Evolutionary conservation across 805 yeast species (phyloP), one percentile per base, ranked within the genome.

Genomic region (Naumovozyma baii): DNA sequence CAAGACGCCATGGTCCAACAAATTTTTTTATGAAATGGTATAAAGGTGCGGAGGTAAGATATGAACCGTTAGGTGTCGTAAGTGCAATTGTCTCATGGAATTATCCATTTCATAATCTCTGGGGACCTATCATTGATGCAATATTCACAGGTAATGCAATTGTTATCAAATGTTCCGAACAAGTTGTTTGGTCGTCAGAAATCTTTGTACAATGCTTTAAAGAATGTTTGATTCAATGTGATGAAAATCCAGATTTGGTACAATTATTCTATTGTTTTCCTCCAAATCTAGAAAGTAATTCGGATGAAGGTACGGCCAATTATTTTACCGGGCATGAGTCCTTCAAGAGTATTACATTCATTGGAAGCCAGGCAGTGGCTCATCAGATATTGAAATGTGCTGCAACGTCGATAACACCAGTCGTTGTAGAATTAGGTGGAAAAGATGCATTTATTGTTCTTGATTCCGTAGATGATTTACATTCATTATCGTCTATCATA

Each of bases 51-150:
- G 92, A 90, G 62, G 90, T 92, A 14, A 71, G 94, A 46, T 92
- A 92, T 60, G 95, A 88, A 60, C 97, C 98, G 1, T 62, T 90
- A 40, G 83, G 80, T 12, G 85, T 83, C 10, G 90, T 90, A 18
- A 74, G 94, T 5, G 94, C 97, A 0, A 68, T 92, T 44, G 85
- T 92, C 1, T 84, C 95, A 3, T 92, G 99, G 99, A 92, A 92
- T 57, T 92, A 92, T 59, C 98, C 99, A 0, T 80, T 92, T 61
- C 98, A 92, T 59, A 92, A 92, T 61, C 66, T 88, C 38, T 64
- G 92, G 70, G 96, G 96, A 2, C 98, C 98, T 1, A 70, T 92
- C 2, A 78, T 88, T 41, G 94, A 97, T 2, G 76, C 90, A 1
- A 61, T 92, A 18, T 85, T 88, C 56, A 77, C 95, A 4, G 99